Conservation (phyloP, 352 stramenopile genomes). For the Globisporangium perplexum region DNA sequence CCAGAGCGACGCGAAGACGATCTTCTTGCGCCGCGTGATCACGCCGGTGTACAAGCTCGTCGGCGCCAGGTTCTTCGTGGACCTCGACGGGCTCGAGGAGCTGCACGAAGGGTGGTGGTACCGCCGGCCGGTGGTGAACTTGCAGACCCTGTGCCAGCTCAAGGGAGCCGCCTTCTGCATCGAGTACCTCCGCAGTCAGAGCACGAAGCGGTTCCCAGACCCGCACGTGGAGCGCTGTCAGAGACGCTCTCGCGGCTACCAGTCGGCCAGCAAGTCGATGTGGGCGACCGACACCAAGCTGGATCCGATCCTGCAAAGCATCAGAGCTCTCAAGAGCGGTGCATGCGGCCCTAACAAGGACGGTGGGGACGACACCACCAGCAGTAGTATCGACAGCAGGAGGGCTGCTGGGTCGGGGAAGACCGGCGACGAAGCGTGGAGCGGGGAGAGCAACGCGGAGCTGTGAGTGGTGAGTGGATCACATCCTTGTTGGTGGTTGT, state of each 20-base stretch:
- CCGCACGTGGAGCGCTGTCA: neutral
- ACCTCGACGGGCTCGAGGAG: slow-evolving; percentile 13
- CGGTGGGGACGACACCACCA: too few species aligned
- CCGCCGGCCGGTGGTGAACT: slow-evolving; percentile 9
- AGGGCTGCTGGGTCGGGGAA: too few species aligned
- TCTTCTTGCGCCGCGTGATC: slow-evolving; percentile 20
- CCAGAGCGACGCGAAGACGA: slow-evolving; percentile 15
- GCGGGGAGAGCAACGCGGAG: neutral
- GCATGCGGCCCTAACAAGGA: neutral
- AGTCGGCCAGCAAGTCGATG: slow-evolving; percentile 25
- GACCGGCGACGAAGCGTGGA: too few species aligned
- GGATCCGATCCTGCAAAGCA: slow-evolving; percentile 11
- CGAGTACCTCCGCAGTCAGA: slow-evolving; percentile 20
- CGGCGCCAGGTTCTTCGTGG: slow-evolving; percentile 22
- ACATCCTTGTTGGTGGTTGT: too few species aligned
- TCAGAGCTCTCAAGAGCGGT: slow-evolving; percentile 11
- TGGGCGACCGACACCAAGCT: slow-evolving; percentile 15
- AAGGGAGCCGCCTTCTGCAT: slow-evolving; percentile 14
- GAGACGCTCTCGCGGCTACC: slow-evolving; percentile 1
- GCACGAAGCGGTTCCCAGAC: slow-evolving; percentile 17
- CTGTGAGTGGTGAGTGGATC: neutral
- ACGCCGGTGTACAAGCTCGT: slow-evolving; percentile 14
- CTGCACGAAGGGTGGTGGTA: slow-evolving; percentile 25
- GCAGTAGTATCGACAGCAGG: neutral
- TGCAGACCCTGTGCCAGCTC: slow-evolving; percentile 13